These are phyloP conservation scores for Nannochloropsis granulata DNA, from an alignment of 108 stramenopile genomes.

Conservation along the genomic window DNA sequence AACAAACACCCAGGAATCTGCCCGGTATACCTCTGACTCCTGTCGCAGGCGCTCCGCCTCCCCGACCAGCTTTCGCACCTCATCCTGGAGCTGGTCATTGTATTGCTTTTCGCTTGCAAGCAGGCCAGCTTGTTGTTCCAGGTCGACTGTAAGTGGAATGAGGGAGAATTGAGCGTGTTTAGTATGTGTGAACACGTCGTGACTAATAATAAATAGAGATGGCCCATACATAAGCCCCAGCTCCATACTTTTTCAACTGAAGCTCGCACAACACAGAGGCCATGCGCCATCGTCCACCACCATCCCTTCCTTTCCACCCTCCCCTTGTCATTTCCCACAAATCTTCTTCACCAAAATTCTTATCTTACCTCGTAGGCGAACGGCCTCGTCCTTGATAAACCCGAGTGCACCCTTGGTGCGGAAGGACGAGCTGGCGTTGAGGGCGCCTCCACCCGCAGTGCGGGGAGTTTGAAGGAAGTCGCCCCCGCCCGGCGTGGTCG, in stretches of 20 bases:
- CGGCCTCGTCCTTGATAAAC: not conserved
- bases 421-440: not conserved
- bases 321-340: too few species aligned
- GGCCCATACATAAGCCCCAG: too few species aligned
- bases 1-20: not conserved
- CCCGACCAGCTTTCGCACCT: not conserved
- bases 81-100: not conserved
- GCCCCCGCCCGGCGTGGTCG: not conserved
- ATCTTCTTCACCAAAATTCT: not conserved
- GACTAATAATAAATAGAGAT: too few species aligned
- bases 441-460: too few species aligned
- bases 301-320: too few species aligned
- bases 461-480: not conserved
- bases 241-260: too few species aligned
- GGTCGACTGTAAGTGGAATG: not conserved
- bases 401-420: not conserved
- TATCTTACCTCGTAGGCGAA: not conserved
- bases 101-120: not conserved
- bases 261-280: too few species aligned
- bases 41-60: not conserved
- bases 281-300: too few species aligned
- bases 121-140: not conserved
- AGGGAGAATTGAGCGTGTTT: too few species aligned
- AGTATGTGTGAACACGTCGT: too few species aligned
- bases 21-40: not conserved